phyloP scores from a whole-genome alignment of 1,284 basidiomycete species.

The Ustilago esculenta region DNA sequence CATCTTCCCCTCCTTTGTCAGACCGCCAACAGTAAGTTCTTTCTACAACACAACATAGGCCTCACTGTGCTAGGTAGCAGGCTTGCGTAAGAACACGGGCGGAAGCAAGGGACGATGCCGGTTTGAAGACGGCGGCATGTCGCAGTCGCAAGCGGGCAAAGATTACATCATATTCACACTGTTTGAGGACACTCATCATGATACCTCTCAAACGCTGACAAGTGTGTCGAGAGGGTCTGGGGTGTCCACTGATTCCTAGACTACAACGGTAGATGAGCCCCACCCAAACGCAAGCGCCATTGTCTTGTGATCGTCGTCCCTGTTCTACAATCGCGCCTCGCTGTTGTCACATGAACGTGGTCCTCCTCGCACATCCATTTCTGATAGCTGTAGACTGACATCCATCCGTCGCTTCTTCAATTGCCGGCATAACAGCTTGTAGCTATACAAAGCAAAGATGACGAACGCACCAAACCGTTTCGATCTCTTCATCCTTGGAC shows the following conservation, averaged over 20 bases:
- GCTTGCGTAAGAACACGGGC: no score
- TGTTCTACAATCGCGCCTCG: no score
- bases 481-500: constrained; percentile 88
- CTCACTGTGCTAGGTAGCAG: no score
- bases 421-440: no score
- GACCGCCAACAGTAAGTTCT: constrained; percentile 1
- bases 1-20: background rate
- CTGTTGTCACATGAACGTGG: no score
- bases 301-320: no score
- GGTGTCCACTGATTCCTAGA: constrained; percentile 55
- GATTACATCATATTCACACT: constrained; percentile 65
- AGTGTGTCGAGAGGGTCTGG: constrained; percentile 48
- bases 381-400: no score
- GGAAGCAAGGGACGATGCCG: no score
- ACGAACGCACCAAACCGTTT: constrained; percentile 88
- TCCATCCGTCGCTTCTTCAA: no score
- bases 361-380: no score
- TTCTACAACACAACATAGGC: background rate
- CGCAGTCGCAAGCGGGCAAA: constrained; percentile 39
- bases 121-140: no score
- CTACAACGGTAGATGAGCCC: constrained; percentile 67
- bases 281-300: background rate
- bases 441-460: constrained; percentile 32
- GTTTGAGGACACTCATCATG: constrained; percentile 47
- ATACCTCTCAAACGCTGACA: constrained; percentile 53